A percentile compares a stretch with the other conserved stretches of the same genome.
Conservation (phyloP, 2,329 filamentous ascomycete species). For the Colletotrichum costaricense region DNA sequence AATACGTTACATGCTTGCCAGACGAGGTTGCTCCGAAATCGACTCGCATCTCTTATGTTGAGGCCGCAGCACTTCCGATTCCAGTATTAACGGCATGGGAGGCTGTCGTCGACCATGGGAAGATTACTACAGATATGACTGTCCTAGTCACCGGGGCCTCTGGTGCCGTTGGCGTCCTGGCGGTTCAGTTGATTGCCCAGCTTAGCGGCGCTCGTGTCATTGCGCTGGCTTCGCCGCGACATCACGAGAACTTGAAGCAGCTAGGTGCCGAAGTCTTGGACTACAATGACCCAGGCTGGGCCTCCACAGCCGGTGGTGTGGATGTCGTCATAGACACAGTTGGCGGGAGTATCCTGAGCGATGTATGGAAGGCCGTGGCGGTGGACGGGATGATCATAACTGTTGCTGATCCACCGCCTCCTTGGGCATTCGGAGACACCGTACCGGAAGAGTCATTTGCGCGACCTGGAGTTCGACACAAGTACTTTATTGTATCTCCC, state of each 20-base stretch:
- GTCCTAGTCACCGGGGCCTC: conserved; percentile 46
- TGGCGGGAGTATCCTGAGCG: conserved; percentile 42
- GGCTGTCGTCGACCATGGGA: neutral
- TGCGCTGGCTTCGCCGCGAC: conserved; percentile 42
- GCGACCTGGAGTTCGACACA: conserved; percentile 39
- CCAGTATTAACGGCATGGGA: conserved; percentile 44
- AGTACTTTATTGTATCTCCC: conserved; percentile 45
- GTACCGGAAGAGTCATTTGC: conserved; percentile 36
- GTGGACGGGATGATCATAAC: conserved; percentile 46
- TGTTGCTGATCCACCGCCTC: conserved; percentile 47
- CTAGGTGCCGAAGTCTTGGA: conserved; percentile 43
- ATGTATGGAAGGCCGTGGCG: conserved; percentile 45
- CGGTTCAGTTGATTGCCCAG: conserved; percentile 44
- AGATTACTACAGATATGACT: conserved; percentile 23
- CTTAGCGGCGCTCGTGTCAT: conserved; percentile 39
- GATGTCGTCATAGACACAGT: conserved; percentile 48
- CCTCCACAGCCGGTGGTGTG: conserved; percentile 36
- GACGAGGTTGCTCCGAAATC: conserved; percentile 40
- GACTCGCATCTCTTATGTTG: conserved; percentile 35
- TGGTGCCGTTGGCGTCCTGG: conserved; percentile 43
- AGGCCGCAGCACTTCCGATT: conserved; percentile 46
- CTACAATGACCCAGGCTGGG: conserved; percentile 41
- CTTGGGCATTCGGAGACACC: conserved; percentile 43
- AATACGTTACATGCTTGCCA: conserved; percentile 40
- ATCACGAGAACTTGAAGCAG: conserved; percentile 32